Conservation (phyloP, 2,329 filamentous ascomycete species). For the Seiridium cupressi region DNA sequence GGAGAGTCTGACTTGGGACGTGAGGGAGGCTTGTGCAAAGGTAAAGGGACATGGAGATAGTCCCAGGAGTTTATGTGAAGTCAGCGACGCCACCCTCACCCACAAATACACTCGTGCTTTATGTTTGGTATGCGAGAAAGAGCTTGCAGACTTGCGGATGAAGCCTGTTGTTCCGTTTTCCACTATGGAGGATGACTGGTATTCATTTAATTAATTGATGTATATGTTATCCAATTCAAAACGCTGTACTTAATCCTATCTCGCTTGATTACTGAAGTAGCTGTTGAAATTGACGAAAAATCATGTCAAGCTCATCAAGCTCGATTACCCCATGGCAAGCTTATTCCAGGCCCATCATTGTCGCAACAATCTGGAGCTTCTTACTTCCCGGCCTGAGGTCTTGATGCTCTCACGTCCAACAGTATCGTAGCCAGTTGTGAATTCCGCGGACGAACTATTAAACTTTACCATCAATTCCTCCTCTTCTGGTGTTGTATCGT, state of each 20-base stretch:
- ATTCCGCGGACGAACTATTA: too few relatives aligned
- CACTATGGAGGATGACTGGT: neutral
- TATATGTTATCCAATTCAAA: neutral
- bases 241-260: too few relatives aligned
- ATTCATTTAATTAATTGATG: neutral
- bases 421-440: too few relatives aligned
- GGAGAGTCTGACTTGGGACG: neutral
- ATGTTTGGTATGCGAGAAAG: neutral
- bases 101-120: neutral
- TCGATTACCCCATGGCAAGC: too few relatives aligned
- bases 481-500: too few relatives aligned
- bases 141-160: neutral
- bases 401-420: too few relatives aligned
- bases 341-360: too few relatives aligned
- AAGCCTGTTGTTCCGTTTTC: neutral
- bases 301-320: neutral
- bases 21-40: neutral
- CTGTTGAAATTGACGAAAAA: neutral
- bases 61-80: neutral
- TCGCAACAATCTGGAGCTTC: too few relatives aligned
- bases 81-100: neutral
- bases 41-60: neutral
- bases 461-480: too few relatives aligned
- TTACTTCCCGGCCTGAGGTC: too few relatives aligned
- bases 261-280: too few relatives aligned